A percentile compares a stretch with the other conserved stretches of the same genome.
These are phyloP conservation scores for Aspergillus ochraceus DNA, from an alignment of 2,329 filamentous ascomycete genomes.

Conservation along the genomic window DNA sequence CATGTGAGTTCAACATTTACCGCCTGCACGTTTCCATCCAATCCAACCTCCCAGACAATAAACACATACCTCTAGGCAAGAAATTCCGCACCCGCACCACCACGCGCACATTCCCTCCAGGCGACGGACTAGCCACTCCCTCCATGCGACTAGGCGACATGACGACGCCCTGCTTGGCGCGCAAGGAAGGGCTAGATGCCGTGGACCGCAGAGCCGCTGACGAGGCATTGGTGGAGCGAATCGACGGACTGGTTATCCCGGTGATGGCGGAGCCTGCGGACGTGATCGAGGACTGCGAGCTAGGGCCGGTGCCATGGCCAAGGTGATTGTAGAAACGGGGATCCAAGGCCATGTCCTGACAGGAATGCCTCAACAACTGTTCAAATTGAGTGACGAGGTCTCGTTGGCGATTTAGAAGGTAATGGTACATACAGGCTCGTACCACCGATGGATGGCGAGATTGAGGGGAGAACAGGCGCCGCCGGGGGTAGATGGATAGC, in stretches of 20 bases:
- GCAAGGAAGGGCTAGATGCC: constrained; percentile 75
- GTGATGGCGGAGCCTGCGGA: constrained; percentile 35
- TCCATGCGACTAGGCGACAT: constrained; percentile 52
- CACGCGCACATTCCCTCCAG: constrained; percentile 75
- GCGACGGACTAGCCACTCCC: constrained; percentile 50
- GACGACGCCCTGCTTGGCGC: constrained; percentile 68
- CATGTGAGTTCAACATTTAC: constrained; percentile 1
- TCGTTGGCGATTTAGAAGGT: constrained; percentile 39
- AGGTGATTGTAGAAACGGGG: constrained; percentile 41
- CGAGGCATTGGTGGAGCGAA: constrained; percentile 38
- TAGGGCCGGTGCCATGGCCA: constrained; percentile 28
- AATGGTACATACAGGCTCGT: constrained; percentile 42
- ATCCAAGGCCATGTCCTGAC: constrained; percentile 43
- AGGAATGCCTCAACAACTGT: constrained; percentile 39
- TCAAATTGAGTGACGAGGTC: constrained; percentile 40
- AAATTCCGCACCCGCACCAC: constrained; percentile 80
- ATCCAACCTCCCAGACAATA: neutral
- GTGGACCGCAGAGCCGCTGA: constrained; percentile 53
- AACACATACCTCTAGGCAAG: constrained; percentile 68
- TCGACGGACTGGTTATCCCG: constrained; percentile 38
- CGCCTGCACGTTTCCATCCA: neutral
- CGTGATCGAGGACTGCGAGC: constrained; percentile 35
- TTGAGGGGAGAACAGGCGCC: constrained; percentile 1
- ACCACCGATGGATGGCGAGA: constrained; percentile 14
- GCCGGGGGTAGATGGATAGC: neutral